Percentiles rank a stretch among this genome's conserved stretches.
phyloP scores from a whole-genome alignment of 2,329 filamentous ascomycete genomes.

The Curvularia eragrostidis region DNA sequence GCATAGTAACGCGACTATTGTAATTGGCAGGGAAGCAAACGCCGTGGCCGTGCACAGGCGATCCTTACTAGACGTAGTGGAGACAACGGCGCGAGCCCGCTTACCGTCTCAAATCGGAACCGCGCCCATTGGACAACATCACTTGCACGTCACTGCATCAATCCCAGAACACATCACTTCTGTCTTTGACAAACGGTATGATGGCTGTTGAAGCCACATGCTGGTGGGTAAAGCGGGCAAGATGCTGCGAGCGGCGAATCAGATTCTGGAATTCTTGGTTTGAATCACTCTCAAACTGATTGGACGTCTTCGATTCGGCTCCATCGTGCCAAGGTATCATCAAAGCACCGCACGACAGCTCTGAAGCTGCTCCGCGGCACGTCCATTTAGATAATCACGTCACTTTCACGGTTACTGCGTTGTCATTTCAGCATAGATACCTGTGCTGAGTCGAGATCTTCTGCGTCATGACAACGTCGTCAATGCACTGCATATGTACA shows the following conservation, averaged over 20 bases:
- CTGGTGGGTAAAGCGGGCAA: background rate
- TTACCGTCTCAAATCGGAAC: conserved; percentile 1
- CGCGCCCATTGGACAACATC: conserved; percentile 3
- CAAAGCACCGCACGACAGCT: background rate
- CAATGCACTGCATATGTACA: background rate
- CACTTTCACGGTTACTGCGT: background rate
- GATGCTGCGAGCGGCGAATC: background rate
- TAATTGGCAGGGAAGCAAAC: background rate
- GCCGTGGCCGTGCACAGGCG: conserved; percentile 1
- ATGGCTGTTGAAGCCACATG: background rate
- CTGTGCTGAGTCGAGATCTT: background rate
- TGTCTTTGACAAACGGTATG: background rate
- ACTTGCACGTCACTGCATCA: conserved; percentile 1
- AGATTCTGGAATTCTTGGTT: background rate
- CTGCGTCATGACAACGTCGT: background rate
- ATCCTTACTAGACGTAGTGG: background rate
- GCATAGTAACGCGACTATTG: background rate
- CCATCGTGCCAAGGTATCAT: background rate
- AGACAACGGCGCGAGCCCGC: background rate
- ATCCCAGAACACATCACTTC: background rate
- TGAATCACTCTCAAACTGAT: background rate
- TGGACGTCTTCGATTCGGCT: background rate
- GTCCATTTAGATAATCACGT: background rate
- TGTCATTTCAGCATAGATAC: background rate
- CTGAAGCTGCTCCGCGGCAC: background rate